These are phyloP conservation scores for Pythium folliculosum DNA, from an alignment of 352 stramenopile genomes.

Conservation along the genomic window DNA sequence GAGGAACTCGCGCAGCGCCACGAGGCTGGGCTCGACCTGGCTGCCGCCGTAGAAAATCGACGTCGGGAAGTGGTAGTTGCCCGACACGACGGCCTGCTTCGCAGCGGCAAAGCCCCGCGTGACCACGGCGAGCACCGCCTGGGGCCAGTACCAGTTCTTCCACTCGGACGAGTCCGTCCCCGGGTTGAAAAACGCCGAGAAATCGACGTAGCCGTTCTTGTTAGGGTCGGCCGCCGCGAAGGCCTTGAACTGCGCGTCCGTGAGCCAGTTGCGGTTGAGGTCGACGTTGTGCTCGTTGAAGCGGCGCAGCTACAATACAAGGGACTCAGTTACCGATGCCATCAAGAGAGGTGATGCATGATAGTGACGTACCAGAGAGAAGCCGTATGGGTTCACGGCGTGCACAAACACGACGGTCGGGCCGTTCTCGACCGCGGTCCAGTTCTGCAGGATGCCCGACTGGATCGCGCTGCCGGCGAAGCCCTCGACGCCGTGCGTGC, in stretches of 20 bases:
- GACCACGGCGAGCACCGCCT: constrained; percentile 33
- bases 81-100: constrained; percentile 86
- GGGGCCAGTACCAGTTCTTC: constrained; percentile 57
- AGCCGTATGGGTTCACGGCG: constrained; percentile 92
- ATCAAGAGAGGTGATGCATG: background rate
- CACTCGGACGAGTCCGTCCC: constrained; percentile 10
- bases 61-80: constrained; percentile 83
- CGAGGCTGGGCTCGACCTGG: constrained; percentile 69
- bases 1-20: constrained; percentile 66
- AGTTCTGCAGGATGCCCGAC: constrained; percentile 44
- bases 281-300: constrained; percentile 95
- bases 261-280: constrained; percentile 92
- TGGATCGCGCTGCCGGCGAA: constrained; percentile 87
- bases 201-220: constrained; percentile 71
- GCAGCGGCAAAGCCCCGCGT: constrained; percentile 49
- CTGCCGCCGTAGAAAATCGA: constrained; percentile 88
- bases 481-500: constrained; percentile 81
- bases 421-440: constrained; percentile 13
- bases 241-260: constrained; percentile 45
- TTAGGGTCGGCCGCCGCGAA: constrained; percentile 69
- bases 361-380: constrained; percentile 51
- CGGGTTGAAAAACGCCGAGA: constrained; percentile 75
- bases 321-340: background rate
- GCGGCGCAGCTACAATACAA: constrained; percentile 53
- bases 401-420: constrained; percentile 92